Percentiles rank a stretch among this genome's conserved stretches.
Evolutionary conservation across 2,329 filamentous ascomycete genomes (phyloP).

Genomic region (Cryphonectria naterciae): DNA sequence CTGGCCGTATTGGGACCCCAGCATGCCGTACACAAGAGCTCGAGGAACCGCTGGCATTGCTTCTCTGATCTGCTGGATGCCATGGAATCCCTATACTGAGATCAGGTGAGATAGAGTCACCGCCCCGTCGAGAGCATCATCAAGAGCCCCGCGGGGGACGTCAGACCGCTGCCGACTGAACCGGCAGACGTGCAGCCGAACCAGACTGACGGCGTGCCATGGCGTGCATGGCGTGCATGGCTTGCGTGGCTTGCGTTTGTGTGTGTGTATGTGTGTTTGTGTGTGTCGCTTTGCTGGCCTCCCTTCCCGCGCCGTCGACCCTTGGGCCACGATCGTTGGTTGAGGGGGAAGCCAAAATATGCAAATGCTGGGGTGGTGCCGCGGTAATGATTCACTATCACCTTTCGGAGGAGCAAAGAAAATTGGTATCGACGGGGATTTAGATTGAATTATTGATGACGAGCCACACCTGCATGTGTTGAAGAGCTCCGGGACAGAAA

Average conservation of each 20-base stretch:
- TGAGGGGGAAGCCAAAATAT: conserved; percentile 3
- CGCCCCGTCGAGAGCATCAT: neutral
- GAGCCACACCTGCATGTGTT: conserved; percentile 13
- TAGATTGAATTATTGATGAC: conserved; percentile 29
- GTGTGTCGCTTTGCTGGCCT: neutral
- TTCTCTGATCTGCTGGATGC: neutral
- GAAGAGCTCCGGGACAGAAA: neutral
- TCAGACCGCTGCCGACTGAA: neutral
- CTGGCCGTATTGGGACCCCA: neutral
- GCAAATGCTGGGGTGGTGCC: neutral
- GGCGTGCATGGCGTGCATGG: conserved; percentile 16
- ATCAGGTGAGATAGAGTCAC: neutral
- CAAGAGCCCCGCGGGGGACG: neutral
- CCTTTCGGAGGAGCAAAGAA: conserved; percentile 14
- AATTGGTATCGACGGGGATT: conserved; percentile 28
- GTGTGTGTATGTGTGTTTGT: neutral
- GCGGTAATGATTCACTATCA: conserved; percentile 4
- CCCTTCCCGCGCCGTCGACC: neutral
- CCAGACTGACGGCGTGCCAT: conserved; percentile 4
- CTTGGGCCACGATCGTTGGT: neutral
- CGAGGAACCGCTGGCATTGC: neutral
- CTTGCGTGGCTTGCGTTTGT: conserved; percentile 16
- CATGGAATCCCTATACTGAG: neutral
- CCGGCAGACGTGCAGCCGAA: conserved; percentile 4
- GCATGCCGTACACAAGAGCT: neutral